Evolutionary conservation across 2,329 filamentous ascomycete genomes (phyloP).

Genomic region (Botrytis hyacinthi): DNA sequence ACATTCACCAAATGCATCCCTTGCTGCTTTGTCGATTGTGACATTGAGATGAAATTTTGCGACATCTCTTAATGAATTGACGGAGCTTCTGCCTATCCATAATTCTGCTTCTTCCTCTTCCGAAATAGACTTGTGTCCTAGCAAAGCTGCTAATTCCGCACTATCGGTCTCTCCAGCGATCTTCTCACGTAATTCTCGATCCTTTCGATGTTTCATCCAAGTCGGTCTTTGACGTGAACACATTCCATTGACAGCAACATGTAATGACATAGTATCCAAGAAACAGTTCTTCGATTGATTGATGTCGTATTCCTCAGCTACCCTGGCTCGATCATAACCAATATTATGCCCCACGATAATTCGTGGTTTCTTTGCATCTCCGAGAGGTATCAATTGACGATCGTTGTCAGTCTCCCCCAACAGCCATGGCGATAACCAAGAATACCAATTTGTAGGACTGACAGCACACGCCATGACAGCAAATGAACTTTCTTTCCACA

Average conservation of each 20-base stretch:
- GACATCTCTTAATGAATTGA: slow-evolving; percentile 93
- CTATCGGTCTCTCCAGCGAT: slow-evolving; percentile 70
- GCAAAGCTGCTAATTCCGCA: slow-evolving; percentile 65
- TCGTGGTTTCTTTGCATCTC: slow-evolving; percentile 68
- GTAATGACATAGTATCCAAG: slow-evolving; percentile 95
- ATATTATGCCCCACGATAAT: slow-evolving; percentile 94
- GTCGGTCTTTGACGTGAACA: slow-evolving; percentile 93
- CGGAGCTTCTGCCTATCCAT: slow-evolving; percentile 91
- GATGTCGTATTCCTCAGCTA: slow-evolving; percentile 85
- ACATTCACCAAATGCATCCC: slow-evolving; percentile 83
- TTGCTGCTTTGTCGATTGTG: slow-evolving; percentile 82
- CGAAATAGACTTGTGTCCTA: slow-evolving; percentile 64
- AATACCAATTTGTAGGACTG: slow-evolving; percentile 90
- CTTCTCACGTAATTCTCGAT: slow-evolving; percentile 76
- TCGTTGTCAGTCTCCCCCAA: slow-evolving; percentile 75
- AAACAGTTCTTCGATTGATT: slow-evolving; percentile 82
- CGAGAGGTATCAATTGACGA: slow-evolving; percentile 82
- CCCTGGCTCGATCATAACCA: slow-evolving; percentile 86
- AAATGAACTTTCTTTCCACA: slow-evolving; percentile 91
- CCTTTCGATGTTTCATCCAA: slow-evolving; percentile 97
- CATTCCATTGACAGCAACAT: slow-evolving; percentile 98
- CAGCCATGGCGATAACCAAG: slow-evolving; percentile 95
- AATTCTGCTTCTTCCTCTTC: slow-evolving; percentile 85
- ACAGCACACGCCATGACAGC: slow-evolving; percentile 96
- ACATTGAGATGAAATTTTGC: slow-evolving; percentile 94